Base-by-base conservation (phyloP, 345 rosid species). In the Eucalyptus leucophloia region DNA sequence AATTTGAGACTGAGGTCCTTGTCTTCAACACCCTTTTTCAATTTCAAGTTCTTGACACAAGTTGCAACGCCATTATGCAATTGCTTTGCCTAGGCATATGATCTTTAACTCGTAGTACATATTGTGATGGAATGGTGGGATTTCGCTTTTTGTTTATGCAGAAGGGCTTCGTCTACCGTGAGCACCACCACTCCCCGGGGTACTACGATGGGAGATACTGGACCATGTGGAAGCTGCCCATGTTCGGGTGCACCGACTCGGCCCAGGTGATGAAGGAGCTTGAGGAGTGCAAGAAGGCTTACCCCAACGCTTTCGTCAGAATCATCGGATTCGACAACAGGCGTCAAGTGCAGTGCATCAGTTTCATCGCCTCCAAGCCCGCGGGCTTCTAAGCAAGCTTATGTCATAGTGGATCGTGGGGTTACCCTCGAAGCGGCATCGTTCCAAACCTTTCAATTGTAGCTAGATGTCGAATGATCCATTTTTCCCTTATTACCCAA, bases 191-290 rank as follows among this genome's bases (percentile, higher is more conserved):
- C 2, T 92, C 93, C 10, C 94, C 94, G 3, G 93, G 94, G 12
- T 94, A 92, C 93, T 91, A 94, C 4, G 96, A 94, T 19, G 95
- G 95, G 1, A 91, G 95, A 47, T 92, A 92, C 92, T 95, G 96
- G 95, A 92, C 93, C 49, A 92, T 94, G 94, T 93, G 95, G 95
- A 94, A 93, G 90, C 94, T 95, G 12, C 96, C 95, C 86, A 92
- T 93, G 95, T 94, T 83, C 42, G 95, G 95, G 3, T 95, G 96
- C 94, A 91, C 54, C 0, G 93, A 94, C 49, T 5, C 95, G 12
- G 2, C 87, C 4, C 95, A 93, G 85, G 94, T 94, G 86, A n/a
- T 94, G 91, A 67, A 54, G 81, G 95, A 95, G 92, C 40, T 95
- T 0, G 91, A 93, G 21, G 95, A 94, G 85, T 28, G 49, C 72